Conservation (phyloP, 345 rosid species). For the Brassica cretica region DNA sequence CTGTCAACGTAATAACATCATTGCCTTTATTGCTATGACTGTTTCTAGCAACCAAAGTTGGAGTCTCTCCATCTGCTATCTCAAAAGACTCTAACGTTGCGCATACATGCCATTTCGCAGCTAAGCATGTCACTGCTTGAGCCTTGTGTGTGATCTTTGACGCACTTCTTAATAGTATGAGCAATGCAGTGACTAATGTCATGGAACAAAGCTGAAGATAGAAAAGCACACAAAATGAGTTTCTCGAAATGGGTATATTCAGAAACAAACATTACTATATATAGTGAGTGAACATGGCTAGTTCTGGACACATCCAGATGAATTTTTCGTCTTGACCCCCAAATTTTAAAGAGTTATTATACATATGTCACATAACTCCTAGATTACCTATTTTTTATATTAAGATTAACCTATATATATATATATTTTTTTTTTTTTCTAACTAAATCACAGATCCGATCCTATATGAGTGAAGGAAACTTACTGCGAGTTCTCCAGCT, state of each 20-base stretch:
- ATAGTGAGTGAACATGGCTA: not conserved
- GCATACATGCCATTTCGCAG: slow-evolving; percentile 92
- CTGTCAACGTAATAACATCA: slow-evolving; percentile 34
- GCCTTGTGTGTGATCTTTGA: slow-evolving; percentile 96
- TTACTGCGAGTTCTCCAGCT: slow-evolving; percentile 93
- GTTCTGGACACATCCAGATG: not conserved
- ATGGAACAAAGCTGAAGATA: slow-evolving; percentile 70
- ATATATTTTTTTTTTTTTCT: no score
- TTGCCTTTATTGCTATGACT: slow-evolving; percentile 14
- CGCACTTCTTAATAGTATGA: slow-evolving; percentile 74
- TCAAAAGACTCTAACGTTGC: slow-evolving; percentile 77
- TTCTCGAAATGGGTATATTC: not conserved
- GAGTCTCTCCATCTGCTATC: slow-evolving; percentile 69
- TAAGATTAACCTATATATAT: no score
- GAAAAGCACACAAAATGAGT: not conserved
- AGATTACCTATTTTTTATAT: not conserved
- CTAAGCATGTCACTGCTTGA: slow-evolving; percentile 80
- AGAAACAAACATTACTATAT: not conserved
- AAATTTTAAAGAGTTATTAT: no score
- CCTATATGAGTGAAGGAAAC: slow-evolving; percentile 13
- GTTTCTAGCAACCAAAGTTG: slow-evolving; percentile 36
- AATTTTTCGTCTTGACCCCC: not conserved
- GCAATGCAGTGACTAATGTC: slow-evolving; percentile 67
- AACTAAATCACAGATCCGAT: not conserved
- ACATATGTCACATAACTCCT: not conserved